Percentiles rank a stretch among this genome's conserved stretches.
Evolutionary conservation across 305 asterid species (phyloP).

Genomic region (Plantago lanceolata): DNA sequence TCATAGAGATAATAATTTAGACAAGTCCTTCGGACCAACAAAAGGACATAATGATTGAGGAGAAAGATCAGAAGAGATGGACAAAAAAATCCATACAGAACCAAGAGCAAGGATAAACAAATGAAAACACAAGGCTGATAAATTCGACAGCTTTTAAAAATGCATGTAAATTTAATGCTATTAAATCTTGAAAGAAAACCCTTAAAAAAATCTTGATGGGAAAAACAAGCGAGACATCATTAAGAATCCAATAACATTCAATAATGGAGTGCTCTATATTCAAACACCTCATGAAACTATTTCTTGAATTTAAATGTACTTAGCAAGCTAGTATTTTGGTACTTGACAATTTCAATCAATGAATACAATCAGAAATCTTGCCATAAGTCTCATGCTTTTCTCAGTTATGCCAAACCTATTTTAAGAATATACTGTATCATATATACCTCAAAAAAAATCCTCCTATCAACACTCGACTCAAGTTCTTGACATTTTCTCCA

Average conservation of each 20-base stretch:
- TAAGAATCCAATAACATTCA: constrained; percentile 14
- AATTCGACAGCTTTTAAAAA: constrained; percentile 8
- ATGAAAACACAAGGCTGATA: constrained; percentile 9
- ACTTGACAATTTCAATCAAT: constrained; percentile 14
- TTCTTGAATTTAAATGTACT: neutral
- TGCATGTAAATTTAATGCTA: constrained; percentile 8
- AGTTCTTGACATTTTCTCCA: constrained; percentile 69
- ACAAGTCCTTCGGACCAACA: constrained; percentile 19
- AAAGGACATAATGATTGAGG: neutral
- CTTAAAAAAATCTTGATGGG: neutral
- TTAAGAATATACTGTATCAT: constrained; percentile 16
- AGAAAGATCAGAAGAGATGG: neutral
- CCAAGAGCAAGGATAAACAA: constrained; percentile 8
- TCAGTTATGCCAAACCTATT: constrained; percentile 19
- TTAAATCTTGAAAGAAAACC: neutral
- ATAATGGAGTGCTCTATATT: neutral
- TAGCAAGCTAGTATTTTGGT: neutral
- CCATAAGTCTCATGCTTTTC: constrained; percentile 9
- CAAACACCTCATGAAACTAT: neutral
- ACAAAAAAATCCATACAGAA: neutral
- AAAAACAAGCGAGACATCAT: constrained; percentile 8
- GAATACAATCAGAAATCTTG: constrained; percentile 19
- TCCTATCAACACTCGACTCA: constrained; percentile 74
- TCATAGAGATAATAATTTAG: constrained; percentile 14
- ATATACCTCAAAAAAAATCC: constrained; percentile 87